Evolutionary conservation across 169 alveolate genomes (phyloP).

Genomic region (Eimeria zaria): DNA sequence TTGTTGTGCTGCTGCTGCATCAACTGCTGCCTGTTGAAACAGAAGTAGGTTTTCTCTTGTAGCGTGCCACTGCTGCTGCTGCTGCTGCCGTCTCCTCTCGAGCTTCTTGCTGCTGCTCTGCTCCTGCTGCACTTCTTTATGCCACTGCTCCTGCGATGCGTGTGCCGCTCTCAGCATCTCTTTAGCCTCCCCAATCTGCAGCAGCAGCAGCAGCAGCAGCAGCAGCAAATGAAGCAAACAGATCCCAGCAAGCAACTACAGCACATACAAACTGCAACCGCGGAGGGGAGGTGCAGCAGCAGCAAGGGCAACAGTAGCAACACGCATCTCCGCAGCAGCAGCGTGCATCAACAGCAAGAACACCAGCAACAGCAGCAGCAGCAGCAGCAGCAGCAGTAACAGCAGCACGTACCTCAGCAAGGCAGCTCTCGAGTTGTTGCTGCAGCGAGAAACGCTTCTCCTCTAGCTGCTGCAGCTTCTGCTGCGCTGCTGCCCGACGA

Average conservation of each 20-base stretch:
- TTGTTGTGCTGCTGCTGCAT: conserved; percentile 47
- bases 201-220: conserved; percentile 58
- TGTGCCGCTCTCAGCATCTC: conserved; percentile 22
- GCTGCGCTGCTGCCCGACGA: conserved; percentile 16
- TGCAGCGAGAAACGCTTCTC: conserved; percentile 44
- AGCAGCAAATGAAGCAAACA: neutral
- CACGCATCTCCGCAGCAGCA: too few relatives aligned
- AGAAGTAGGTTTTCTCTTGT: conserved; percentile 29
- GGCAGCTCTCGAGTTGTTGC: conserved; percentile 46
- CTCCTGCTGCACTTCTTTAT: conserved; percentile 69
- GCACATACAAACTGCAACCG: too few relatives aligned
- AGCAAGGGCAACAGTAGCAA: too few relatives aligned
- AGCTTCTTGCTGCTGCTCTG: conserved; percentile 62
- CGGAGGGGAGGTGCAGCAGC: too few relatives aligned
- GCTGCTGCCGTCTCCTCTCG: conserved; percentile 35
- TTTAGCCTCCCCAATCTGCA: conserved; percentile 51
- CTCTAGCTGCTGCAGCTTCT: conserved; percentile 44
- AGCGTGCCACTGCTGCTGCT: conserved; percentile 45
- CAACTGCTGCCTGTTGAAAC: conserved; percentile 62
- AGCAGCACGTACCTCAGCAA: conserved; percentile 34
- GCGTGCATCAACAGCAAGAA: neutral
- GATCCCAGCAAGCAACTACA: neutral
- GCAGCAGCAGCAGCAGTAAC: conserved; percentile 27
- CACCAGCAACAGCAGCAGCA: neutral
- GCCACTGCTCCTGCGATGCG: conserved; percentile 59